phyloP scores from a whole-genome alignment of 2,329 filamentous ascomycete genomes.

The Aspergillus melleus region DNA sequence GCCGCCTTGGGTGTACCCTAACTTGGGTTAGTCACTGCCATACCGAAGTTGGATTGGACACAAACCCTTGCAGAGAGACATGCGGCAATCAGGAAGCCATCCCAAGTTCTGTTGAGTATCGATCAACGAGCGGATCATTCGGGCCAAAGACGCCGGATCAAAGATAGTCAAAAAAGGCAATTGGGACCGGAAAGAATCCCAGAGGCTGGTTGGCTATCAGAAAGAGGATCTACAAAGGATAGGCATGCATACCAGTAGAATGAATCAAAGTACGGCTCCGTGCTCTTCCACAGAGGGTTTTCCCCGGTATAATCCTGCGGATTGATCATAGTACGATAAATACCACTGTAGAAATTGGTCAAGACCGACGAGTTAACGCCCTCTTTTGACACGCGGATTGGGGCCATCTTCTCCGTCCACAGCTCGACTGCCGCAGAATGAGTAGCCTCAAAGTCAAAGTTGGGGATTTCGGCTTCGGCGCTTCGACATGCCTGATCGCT shows the following conservation, averaged over 20 bases:
- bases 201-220: constrained; percentile 48
- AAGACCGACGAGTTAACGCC: constrained; percentile 32
- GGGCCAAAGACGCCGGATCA: constrained; percentile 61
- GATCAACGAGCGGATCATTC: constrained; percentile 69
- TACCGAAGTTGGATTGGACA: background rate
- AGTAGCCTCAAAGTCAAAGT: constrained; percentile 61
- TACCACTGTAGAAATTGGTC: constrained; percentile 66
- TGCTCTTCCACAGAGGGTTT: constrained; percentile 65
- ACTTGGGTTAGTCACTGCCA: background rate
- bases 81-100: constrained; percentile 72
- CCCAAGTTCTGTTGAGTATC: constrained; percentile 70
- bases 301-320: constrained; percentile 73
- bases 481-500: constrained; percentile 64
- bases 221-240: background rate
- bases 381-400: constrained; percentile 36
- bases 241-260: constrained; percentile 63
- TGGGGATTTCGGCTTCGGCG: constrained; percentile 66
- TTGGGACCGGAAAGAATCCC: constrained; percentile 69
- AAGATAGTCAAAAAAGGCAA: constrained; percentile 68
- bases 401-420: constrained; percentile 59
- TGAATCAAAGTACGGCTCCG: constrained; percentile 70
- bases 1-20: constrained; percentile 69
- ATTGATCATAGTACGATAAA: constrained; percentile 68
- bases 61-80: constrained; percentile 64
- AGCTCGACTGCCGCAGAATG: constrained; percentile 52